A percentile compares a stretch with the other conserved stretches of the same genome.
phyloP scores from a whole-genome alignment of 1,139 yeast species.

The Hemisphaericaspora xylanilytica region DNA sequence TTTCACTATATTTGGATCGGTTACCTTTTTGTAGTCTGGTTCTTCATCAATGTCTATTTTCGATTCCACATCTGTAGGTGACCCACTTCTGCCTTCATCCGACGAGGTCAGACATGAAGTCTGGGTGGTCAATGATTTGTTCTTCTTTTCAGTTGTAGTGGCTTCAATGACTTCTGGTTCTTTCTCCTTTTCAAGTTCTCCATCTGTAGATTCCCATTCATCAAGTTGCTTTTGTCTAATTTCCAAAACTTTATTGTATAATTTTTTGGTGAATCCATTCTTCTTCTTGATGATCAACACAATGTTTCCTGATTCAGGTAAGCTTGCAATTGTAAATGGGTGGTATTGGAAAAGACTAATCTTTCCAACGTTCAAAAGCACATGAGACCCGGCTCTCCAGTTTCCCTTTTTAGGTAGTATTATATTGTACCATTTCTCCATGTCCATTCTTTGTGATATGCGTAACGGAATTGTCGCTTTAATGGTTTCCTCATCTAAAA shows the following conservation, averaged over 20 bases:
- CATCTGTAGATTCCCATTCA: slow-evolving; percentile 6
- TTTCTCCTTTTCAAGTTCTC: not conserved
- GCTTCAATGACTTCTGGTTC: too few species aligned
- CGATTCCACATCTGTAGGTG: not conserved
- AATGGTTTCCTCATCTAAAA: slow-evolving; percentile 44
- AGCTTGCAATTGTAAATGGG: slow-evolving; percentile 47
- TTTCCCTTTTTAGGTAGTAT: slow-evolving; percentile 37
- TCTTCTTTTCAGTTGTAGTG: not conserved
- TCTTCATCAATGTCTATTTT: not conserved
- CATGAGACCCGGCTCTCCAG: slow-evolving; percentile 52
- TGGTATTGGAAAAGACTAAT: slow-evolving; percentile 42
- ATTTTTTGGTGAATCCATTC: slow-evolving; percentile 44
- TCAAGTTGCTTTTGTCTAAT: slow-evolving; percentile 17
- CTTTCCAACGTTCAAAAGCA: slow-evolving; percentile 38
- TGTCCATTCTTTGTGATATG: slow-evolving; percentile 16
- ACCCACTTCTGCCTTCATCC: too few species aligned
- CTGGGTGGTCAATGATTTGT: not conserved
- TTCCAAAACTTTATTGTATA: slow-evolving; percentile 21
- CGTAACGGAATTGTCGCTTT: slow-evolving; percentile 36
- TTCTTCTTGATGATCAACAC: slow-evolving; percentile 38
- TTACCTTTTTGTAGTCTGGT: slow-evolving; percentile 10
- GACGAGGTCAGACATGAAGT: too few species aligned
- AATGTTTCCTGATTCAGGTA: slow-evolving; percentile 37
- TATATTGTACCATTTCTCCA: slow-evolving; percentile 27
- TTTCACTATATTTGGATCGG: slow-evolving; percentile 13